Evolutionary conservation across 2,329 filamentous ascomycete genomes (phyloP).

Genomic region (Aschersonia sp.): DNA sequence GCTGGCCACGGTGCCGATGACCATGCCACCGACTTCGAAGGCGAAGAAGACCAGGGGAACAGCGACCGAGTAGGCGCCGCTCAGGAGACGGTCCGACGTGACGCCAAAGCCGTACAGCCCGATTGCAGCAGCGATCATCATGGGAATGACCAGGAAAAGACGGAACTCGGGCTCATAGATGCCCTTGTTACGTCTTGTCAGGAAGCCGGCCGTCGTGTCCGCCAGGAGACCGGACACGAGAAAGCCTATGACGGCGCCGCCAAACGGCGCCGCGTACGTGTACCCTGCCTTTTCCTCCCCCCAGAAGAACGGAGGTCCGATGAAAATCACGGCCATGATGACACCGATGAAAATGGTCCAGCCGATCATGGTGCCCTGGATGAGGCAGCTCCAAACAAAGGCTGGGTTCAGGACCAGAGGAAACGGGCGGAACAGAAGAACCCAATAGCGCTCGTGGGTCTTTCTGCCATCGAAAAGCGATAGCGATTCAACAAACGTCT

Average conservation of each 20-base stretch:
- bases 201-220: constrained; percentile 54
- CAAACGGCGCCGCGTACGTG: constrained; percentile 71
- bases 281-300: constrained; percentile 71
- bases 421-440: constrained; percentile 57
- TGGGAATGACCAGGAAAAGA: constrained; percentile 68
- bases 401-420: constrained; percentile 74
- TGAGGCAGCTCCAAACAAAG: constrained; percentile 65
- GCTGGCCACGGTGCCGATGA: constrained; percentile 74
- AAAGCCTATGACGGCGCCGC: constrained; percentile 71
- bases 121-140: constrained; percentile 61
- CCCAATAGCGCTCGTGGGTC: constrained; percentile 58
- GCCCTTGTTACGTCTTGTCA: constrained; percentile 65
- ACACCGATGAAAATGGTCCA: constrained; percentile 92
- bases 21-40: constrained; percentile 78
- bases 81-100: constrained; percentile 45
- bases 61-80: constrained; percentile 49
- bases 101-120: constrained; percentile 79
- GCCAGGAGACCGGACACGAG: constrained; percentile 57
- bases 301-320: constrained; percentile 71
- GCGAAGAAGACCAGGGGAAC: constrained; percentile 72
- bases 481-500: constrained; percentile 46
- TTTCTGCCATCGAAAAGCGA: constrained; percentile 70
- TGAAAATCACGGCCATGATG: constrained; percentile 67
- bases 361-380: constrained; percentile 81
- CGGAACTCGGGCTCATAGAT: constrained; percentile 88